Base-by-base conservation (phyloP, 2,329 filamentous ascomycete genomes). In the Reticulascus tulasneorum region DNA sequence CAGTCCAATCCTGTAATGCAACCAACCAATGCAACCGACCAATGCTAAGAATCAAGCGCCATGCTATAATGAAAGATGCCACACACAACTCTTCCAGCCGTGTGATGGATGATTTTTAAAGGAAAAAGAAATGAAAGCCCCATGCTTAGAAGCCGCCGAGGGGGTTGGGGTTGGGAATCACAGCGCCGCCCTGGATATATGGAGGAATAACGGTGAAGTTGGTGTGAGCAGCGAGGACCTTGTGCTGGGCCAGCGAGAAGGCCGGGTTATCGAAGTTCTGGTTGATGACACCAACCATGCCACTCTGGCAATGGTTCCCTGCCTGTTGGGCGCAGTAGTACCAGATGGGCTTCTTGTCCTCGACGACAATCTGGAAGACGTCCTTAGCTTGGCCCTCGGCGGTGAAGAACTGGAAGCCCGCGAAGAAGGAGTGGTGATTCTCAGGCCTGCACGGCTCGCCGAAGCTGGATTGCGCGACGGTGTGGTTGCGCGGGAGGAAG, bases 401-500 rank as follows among this genome's bases (percentile, higher is more conserved):
- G 4, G 53, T 61, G 31, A 57, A 55, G 42, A 66, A 65, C 45
- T 58, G 49, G 58, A 72, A 73, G 42, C 66, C 67, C 1, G 64
- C 60, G 52, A 62, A 69, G 55, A 73, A 71, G 28, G 60, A 65
- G 3, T 53, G 47, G 21, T 51, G 49, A 41, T 56, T 55, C 33
- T 51, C 49, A 3, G 67, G 67, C 37, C 53, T 11, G 56, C 69
- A 73, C 16, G 66, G 66, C 28, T 58, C 45, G 34, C 43, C 59
- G 42, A 70, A 70, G 50, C 50, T 58, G 23, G 64, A 64, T 51
- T 67, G 56, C 2, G 48, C 62, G 26, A 77, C 59, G 13, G 64
- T 66, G 63, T 77, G 74, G 57, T 70, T 73, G 39, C 47, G 51
- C 8, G 73, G 65, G 44, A 66, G 67, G 62, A 71, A 78, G 49